Evolutionary conservation across 2,329 filamentous ascomycete species (phyloP).

Genomic region (Cercospora canescens): DNA sequence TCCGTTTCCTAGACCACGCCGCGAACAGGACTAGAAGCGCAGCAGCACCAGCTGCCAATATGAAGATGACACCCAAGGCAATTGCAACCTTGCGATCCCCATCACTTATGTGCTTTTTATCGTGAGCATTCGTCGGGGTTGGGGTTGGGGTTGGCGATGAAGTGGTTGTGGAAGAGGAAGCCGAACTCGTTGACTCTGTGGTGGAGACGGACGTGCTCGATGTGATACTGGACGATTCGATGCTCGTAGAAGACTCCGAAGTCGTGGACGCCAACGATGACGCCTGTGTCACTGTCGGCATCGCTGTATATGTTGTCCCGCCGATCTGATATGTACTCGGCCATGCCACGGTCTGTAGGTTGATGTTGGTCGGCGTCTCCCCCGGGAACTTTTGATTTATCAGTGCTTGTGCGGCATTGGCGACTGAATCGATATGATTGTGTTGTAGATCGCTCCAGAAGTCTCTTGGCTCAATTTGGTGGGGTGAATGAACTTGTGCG

Average conservation of each 20-base stretch:
- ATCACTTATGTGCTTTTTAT: not conserved
- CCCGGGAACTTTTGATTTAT: constrained; percentile 4
- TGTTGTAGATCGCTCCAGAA: not conserved
- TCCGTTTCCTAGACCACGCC: constrained; percentile 9
- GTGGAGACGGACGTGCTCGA: not conserved
- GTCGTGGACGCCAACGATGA: not conserved
- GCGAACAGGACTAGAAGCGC: constrained; percentile 1
- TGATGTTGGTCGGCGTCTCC: not conserved
- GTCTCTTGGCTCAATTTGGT: not conserved
- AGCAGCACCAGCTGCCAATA: not conserved
- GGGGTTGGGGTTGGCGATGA: not conserved
- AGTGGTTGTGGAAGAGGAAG: not conserved
- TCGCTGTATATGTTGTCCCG: constrained; percentile 7
- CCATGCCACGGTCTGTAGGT: constrained; percentile 7
- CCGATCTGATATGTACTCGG: constrained; percentile 6
- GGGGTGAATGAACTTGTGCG: not conserved
- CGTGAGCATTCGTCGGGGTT: not conserved
- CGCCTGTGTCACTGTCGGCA: not conserved
- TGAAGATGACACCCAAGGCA: constrained; percentile 10
- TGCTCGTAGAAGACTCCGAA: not conserved
- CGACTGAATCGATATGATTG: constrained; percentile 6
- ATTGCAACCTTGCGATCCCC: constrained; percentile 12
- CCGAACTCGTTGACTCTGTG: not conserved
- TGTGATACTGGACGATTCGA: not conserved
- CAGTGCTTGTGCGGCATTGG: constrained; percentile 1